Evolutionary conservation across 2,329 filamentous ascomycete genomes (phyloP).

Genomic region (Ceratocystis smalleyi): DNA sequence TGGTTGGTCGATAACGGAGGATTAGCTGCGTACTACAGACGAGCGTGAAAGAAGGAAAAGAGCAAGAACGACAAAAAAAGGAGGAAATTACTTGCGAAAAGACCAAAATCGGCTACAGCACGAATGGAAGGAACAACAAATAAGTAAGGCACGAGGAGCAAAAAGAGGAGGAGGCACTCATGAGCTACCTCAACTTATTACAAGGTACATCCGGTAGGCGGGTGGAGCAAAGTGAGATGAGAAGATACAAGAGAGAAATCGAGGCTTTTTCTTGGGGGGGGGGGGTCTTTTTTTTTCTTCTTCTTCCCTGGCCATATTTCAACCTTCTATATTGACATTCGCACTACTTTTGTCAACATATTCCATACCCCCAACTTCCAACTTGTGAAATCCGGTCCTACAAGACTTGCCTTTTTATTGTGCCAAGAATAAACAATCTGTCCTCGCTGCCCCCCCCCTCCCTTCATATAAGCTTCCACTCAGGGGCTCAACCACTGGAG

Average conservation of each 20-base stretch:
- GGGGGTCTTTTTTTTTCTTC: background rate
- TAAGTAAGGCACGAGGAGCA: background rate
- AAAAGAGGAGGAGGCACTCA: background rate
- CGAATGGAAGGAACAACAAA: background rate
- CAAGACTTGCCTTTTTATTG: background rate
- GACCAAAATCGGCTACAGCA: background rate
- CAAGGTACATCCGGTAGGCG: background rate
- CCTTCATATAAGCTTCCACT: background rate
- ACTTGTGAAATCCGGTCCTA: too few relatives aligned
- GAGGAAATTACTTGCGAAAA: conserved; percentile 10
- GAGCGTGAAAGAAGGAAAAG: background rate
- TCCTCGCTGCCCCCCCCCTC: background rate
- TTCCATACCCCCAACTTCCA: too few relatives aligned
- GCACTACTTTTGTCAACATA: too few relatives aligned
- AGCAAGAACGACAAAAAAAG: conserved; percentile 4
- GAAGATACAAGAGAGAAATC: background rate
- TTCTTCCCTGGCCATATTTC: background rate
- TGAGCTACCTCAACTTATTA: background rate
- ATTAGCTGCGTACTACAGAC: background rate
- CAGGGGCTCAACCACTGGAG: background rate
- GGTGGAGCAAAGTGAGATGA: background rate
- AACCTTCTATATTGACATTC: background rate
- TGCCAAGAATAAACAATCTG: background rate
- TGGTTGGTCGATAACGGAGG: background rate
- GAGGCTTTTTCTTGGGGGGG: background rate